Conservation (phyloP, 2,329 filamentous ascomycete species). For the Ophiostoma quercus region DNA sequence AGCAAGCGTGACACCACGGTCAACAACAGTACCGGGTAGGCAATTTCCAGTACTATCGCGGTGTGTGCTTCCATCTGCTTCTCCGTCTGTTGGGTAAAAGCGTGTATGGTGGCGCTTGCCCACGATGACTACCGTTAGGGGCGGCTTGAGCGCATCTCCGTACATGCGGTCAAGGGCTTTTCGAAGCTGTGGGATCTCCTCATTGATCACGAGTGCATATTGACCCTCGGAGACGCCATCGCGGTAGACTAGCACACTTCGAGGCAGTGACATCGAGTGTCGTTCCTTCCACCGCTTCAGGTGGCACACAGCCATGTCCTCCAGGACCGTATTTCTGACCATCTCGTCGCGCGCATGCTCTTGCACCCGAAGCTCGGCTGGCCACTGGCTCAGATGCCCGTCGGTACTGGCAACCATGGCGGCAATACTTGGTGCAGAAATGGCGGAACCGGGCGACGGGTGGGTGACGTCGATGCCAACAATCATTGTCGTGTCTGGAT, state of each 20-base stretch:
- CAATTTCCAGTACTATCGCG: constrained; percentile 53
- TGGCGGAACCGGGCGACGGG: constrained; percentile 58
- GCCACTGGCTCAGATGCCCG: constrained; percentile 58
- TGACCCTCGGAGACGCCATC: constrained; percentile 74
- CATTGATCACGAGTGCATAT: constrained; percentile 52
- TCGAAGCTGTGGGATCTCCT: constrained; percentile 45
- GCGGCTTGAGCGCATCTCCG: constrained; percentile 38
- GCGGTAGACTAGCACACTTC: constrained; percentile 66
- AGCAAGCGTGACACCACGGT: constrained; percentile 62
- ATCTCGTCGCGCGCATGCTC: constrained; percentile 53
- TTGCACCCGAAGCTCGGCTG: constrained; percentile 58
- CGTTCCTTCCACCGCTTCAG: constrained; percentile 53
- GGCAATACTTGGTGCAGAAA: constrained; percentile 59
- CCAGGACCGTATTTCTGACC: constrained; percentile 49
- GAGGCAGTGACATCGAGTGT: constrained; percentile 41
- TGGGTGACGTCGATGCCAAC: constrained; percentile 69
- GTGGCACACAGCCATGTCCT: constrained; percentile 56
- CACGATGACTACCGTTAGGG: constrained; percentile 61
- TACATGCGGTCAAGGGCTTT: constrained; percentile 20
- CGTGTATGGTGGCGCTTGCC: constrained; percentile 75
- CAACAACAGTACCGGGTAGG: constrained; percentile 63
- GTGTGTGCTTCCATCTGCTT: constrained; percentile 31
- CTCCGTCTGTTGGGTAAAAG: constrained; percentile 57
- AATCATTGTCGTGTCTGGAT: constrained; percentile 57
- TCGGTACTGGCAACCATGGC: constrained; percentile 65